Evolutionary conservation across 306 rosid species (phyloP).

Genomic region (Castanopsis chinensis): DNA sequence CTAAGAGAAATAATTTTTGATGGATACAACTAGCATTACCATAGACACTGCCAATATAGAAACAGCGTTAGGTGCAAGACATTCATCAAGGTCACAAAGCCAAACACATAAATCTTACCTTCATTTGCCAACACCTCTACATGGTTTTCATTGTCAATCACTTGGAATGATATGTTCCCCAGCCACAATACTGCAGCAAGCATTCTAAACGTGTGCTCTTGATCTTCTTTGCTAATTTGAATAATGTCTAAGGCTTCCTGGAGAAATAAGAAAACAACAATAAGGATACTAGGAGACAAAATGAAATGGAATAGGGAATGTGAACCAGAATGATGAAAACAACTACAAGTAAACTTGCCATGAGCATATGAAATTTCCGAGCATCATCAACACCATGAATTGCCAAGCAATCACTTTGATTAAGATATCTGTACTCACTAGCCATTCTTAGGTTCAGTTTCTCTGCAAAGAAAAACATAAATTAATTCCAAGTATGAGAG

Average conservation of each 20-base stretch:
- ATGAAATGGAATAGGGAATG: constrained; percentile 18
- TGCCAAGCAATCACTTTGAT: constrained; percentile 74
- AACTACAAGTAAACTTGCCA: constrained; percentile 48
- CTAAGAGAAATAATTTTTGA: not conserved
- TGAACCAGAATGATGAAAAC: constrained; percentile 17
- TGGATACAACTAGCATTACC: constrained; percentile 6
- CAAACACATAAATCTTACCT: constrained; percentile 46
- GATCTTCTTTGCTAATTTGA: constrained; percentile 68
- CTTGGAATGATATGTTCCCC: constrained; percentile 84
- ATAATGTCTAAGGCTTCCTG: constrained; percentile 75
- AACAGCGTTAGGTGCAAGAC: constrained; percentile 9
- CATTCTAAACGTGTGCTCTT: constrained; percentile 61
- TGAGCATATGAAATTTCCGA: constrained; percentile 51
- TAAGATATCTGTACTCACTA: constrained; percentile 81
- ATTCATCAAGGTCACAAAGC: constrained; percentile 9
- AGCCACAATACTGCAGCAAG: constrained; percentile 85
- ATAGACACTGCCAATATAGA: constrained; percentile 1
- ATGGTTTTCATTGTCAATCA: constrained; percentile 63
- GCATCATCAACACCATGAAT: constrained; percentile 77
- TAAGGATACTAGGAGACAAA: constrained; percentile 14
- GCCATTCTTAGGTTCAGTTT: constrained; percentile 67
- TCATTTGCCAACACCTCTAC: constrained; percentile 77
- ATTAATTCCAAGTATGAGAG: constrained; percentile 8
- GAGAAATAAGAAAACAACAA: constrained; percentile 8
- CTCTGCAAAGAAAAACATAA: constrained; percentile 49